Conservation (phyloP, 352 stramenopile genomes). For the Globisporangium barbulae region DNA sequence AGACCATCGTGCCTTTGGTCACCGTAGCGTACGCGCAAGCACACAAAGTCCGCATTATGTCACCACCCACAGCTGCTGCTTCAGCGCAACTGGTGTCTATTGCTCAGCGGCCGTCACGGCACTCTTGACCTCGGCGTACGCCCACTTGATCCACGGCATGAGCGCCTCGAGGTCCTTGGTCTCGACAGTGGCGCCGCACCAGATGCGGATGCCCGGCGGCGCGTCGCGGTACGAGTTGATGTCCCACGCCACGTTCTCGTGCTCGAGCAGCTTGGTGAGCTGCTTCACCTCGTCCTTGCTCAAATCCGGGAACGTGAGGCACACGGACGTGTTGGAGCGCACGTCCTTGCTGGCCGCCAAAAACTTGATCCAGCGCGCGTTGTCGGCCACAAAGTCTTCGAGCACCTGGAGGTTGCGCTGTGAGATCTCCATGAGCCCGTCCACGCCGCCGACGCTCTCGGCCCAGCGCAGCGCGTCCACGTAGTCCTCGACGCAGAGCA, state of each 20-base stretch:
- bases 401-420: constrained; percentile 94
- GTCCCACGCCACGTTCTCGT: constrained; percentile 95
- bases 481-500: constrained; percentile 99
- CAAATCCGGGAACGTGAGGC: constrained; percentile 92
- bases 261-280: constrained; percentile 94
- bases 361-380: constrained; percentile 96
- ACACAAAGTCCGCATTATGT: background rate
- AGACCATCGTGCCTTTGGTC: background rate
- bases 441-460: constrained; percentile 92
- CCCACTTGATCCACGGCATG: constrained; percentile 98
- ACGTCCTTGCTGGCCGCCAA: constrained; percentile 92
- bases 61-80: background rate
- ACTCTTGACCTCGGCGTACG: constrained; percentile 91
- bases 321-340: constrained; percentile 97
- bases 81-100: constrained; percentile 7
- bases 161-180: constrained; percentile 96
- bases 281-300: constrained; percentile 95
- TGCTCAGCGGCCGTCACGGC: constrained; percentile 15
- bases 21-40: background rate
- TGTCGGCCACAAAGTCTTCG: constrained; percentile 95
- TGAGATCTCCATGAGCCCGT: constrained; percentile 92
- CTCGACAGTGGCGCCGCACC: constrained; percentile 99
- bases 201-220: constrained; percentile 97
- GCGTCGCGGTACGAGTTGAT: constrained; percentile 99
- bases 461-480: constrained; percentile 97